Conservation (phyloP, 139 green algal species). For the Coccomyxa sp. region DNA sequence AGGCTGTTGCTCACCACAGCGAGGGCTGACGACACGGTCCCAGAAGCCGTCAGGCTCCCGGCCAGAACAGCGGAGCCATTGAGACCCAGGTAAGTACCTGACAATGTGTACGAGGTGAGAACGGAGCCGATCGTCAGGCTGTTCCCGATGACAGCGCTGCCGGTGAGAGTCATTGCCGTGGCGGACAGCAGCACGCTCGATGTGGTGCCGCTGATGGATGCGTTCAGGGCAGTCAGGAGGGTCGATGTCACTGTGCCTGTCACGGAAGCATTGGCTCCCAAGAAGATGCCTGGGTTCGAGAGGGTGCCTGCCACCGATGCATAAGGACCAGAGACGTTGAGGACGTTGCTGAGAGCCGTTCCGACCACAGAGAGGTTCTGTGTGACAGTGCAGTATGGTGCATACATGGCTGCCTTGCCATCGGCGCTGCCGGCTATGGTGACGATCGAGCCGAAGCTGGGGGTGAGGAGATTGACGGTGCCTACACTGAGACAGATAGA, state of each 20-base stretch:
- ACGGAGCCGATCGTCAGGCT: neutral
- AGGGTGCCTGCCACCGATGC: neutral
- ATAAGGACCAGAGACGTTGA: neutral
- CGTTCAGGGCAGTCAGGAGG: neutral
- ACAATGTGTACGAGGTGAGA: neutral
- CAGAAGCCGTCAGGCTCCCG: neutral
- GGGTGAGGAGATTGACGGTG: neutral
- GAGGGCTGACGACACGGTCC: neutral
- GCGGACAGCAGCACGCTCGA: neutral
- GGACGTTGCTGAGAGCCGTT: neutral
- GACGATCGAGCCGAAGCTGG: neutral
- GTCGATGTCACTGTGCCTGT: neutral
- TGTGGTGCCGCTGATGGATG: neutral
- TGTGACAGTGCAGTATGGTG: neutral
- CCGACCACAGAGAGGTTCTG: neutral
- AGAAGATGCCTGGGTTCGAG: neutral
- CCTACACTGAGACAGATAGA: slow-evolving; percentile 1
- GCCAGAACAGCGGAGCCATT: neutral
- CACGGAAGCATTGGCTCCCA: neutral
- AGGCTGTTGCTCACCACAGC: neutral
- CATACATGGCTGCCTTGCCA: neutral
- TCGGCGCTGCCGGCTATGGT: neutral
- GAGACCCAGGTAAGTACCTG: neutral
- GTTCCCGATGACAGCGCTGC: neutral
- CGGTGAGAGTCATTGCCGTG: neutral